Base-by-base conservation (phyloP, 768 basidiomycete genomes). In the Rubroboletus pulcherrimus region DNA sequence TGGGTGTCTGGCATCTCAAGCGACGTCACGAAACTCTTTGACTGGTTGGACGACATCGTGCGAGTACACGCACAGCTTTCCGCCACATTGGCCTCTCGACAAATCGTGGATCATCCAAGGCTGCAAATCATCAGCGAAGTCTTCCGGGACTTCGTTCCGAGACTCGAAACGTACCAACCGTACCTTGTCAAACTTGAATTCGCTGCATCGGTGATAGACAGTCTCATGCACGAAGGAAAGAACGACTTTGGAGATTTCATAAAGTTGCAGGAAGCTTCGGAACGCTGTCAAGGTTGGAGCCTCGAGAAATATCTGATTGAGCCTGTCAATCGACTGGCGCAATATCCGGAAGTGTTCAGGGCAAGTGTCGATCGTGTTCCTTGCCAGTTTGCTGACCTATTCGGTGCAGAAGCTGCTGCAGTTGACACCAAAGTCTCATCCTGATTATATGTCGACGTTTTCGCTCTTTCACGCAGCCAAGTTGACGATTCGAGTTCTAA, bases 161-260 rank as follows among this genome's bases (percentile, higher is more conserved):
- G 77, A 43, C 72, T 93, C 33, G 90, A 95, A 68, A 81, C 91
- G 9, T 91, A 97, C 62, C 91, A 93, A 68, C 88, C 91, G 19
- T 96, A 94, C 70, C 73, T 96, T 5, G 85, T 89, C 17, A 77
- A 83, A 44, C 78, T 94, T 35, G 85, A 86, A 43, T 77, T 77
- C 35, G 81, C 87, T 0, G 78, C 80, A 1, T 68, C 75, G 15
- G 65, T 77, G 53, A 82, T 90, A 40, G 78, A 81, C 45, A 64
- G 71, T 19, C 71, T 86, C 59, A 70, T 75, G 43, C 66, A 70
- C 3, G 80, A 85, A 55, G 66, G 69, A n/a, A 70, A 73, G 33
- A 84, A 76, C 62, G 89, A 94, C 61, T 89, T 97, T 71, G 90
- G 89, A 1, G 91, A 93, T 69, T 97, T 94, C 66, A 77, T 95